These are phyloP conservation scores for Penicillium sclerotiorum DNA, from an alignment of 2,329 filamentous ascomycete species.

Conservation along the genomic window DNA sequence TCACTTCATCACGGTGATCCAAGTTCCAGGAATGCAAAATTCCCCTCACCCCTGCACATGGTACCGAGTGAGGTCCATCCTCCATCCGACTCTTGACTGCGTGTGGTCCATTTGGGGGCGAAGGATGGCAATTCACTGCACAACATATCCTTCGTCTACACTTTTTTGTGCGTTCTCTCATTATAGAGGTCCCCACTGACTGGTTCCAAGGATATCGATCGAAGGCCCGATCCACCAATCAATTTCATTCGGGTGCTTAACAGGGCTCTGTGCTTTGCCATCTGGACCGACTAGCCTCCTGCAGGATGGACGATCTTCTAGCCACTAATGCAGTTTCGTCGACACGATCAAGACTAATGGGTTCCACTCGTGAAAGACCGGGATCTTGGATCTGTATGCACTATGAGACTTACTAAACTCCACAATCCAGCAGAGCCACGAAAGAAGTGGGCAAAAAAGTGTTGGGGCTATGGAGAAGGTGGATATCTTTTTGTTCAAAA, in stretches of 20 bases:
- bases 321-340: constrained; percentile 24
- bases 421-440: constrained; percentile 6
- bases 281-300: constrained; percentile 35
- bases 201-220: constrained; percentile 14
- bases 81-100: constrained; percentile 14
- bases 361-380: constrained; percentile 12
- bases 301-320: constrained; percentile 30
- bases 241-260: constrained; percentile 15
- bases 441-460: too few relatives aligned
- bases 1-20: background rate
- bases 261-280: constrained; percentile 24
- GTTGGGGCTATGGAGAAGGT: too few relatives aligned
- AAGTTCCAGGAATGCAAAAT: background rate
- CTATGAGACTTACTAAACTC: constrained; percentile 9
- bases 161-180: constrained; percentile 5
- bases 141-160: constrained; percentile 29
- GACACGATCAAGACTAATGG: constrained; percentile 14
- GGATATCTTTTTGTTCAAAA: background rate
- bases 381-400: constrained; percentile 20
- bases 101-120: constrained; percentile 15
- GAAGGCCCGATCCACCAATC: constrained; percentile 16
- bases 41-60: constrained; percentile 6
- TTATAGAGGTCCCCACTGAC: background rate
- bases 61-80: constrained; percentile 14
- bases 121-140: constrained; percentile 14